Evolutionary conservation across 441 rosid genomes (phyloP).

Genomic region (Erodium chrysanthum): DNA sequence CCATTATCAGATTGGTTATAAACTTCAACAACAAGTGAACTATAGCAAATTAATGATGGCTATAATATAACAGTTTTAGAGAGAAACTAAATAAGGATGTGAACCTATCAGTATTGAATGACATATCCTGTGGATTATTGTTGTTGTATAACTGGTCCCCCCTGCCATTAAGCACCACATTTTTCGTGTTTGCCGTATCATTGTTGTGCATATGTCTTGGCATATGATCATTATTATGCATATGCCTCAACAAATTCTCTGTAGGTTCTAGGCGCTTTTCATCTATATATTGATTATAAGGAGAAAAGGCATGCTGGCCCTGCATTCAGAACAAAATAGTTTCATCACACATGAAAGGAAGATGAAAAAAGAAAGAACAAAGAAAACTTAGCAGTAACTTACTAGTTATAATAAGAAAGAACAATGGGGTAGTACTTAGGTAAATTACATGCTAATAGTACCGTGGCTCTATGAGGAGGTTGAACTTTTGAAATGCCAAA

Average conservation of each 20-base stretch:
- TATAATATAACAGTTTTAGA: not conserved
- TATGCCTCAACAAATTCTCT: constrained; percentile 21
- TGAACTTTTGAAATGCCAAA: constrained; percentile 26
- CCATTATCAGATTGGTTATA: not conserved
- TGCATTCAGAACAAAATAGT: constrained; percentile 16
- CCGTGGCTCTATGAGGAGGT: constrained; percentile 33
- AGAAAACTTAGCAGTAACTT: not conserved
- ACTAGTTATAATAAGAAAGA: constrained; percentile 10
- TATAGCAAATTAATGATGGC: not conserved
- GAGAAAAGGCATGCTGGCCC: constrained; percentile 29
- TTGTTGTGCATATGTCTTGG: constrained; percentile 3
- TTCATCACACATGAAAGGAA: not conserved
- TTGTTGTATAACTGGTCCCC: constrained; percentile 23
- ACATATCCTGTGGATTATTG: constrained; percentile 29
- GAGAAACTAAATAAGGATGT: constrained; percentile 14
- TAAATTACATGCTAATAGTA: constrained; percentile 36
- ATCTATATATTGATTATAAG: constrained; percentile 21
- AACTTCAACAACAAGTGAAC: constrained; percentile 6
- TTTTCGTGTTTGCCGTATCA: constrained; percentile 15
- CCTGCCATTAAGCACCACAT: constrained; percentile 21
- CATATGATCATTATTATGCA: constrained; percentile 19
- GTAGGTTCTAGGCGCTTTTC: constrained; percentile 26
- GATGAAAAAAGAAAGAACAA: not conserved
- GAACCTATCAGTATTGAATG: constrained; percentile 36
- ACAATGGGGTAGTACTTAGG: constrained; percentile 19